A percentile compares a stretch with the other conserved stretches of the same genome.
These are phyloP conservation scores for Phaeophleospora eucalypticola DNA, from an alignment of 2,329 filamentous ascomycete species.

Conservation along the genomic window DNA sequence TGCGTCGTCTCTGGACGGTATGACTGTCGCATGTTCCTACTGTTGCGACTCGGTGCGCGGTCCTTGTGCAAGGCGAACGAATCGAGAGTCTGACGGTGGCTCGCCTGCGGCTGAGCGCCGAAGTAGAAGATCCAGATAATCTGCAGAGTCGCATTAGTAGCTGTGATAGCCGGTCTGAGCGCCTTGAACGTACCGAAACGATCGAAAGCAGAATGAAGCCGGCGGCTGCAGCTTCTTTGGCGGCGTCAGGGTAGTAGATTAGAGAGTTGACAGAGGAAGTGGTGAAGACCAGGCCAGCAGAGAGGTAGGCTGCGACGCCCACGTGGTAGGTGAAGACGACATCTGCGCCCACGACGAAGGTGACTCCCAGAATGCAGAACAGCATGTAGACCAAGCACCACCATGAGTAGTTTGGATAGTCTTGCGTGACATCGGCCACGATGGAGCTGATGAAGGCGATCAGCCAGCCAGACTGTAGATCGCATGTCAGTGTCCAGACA, in stretches of 20 bases:
- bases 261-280: conserved; percentile 82
- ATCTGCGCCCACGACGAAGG: conserved; percentile 78
- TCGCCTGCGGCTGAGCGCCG: conserved; percentile 81
- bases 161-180: not conserved
- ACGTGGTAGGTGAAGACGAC: conserved; percentile 85
- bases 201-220: conserved; percentile 93
- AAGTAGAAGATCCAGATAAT: conserved; percentile 99
- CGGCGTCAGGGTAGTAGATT: conserved; percentile 69
- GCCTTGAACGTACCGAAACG: conserved; percentile 65
- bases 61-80: conserved; percentile 94
- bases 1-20: conserved; percentile 83
- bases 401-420: conserved; percentile 85
- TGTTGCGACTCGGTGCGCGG: conserved; percentile 58
- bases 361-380: conserved; percentile 74
- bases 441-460: conserved; percentile 87
- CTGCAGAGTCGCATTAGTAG: conserved; percentile 44
- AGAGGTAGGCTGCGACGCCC: conserved; percentile 83
- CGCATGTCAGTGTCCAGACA: conserved; percentile 8
- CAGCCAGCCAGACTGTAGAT: conserved; percentile 89
- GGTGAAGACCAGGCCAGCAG: conserved; percentile 76
- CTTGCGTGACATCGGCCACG: conserved; percentile 57
- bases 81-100: conserved; percentile 86
- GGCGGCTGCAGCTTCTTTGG: conserved; percentile 76
- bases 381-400: conserved; percentile 86
- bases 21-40: conserved; percentile 66